phyloP scores from a whole-genome alignment of 805 yeast genomes.

The Komagataella ulmi region DNA sequence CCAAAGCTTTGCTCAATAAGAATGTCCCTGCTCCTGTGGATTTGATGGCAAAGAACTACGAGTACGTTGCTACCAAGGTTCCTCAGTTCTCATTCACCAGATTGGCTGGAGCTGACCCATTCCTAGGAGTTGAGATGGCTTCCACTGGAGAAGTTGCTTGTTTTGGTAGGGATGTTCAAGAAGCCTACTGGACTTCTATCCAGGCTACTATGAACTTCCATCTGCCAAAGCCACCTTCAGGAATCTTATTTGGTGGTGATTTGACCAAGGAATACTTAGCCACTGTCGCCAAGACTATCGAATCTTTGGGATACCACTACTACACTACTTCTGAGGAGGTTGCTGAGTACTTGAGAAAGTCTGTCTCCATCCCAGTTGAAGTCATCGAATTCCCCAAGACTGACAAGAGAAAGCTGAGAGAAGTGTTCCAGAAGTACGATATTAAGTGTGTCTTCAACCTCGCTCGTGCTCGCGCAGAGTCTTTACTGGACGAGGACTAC shows the following conservation, averaged over 20 bases:
- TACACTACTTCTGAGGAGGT: conserved; percentile 68
- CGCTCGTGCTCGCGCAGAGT: conserved; percentile 82
- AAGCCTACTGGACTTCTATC: conserved; percentile 96
- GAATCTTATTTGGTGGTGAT: conserved; percentile 93
- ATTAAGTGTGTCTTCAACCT: conserved; percentile 84
- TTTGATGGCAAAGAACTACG: conserved; percentile 63
- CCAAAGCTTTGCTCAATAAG: conserved; percentile 67
- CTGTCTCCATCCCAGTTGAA: conserved; percentile 34
- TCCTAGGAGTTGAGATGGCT: conserved; percentile 98
- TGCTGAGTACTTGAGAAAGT: conserved; percentile 48
- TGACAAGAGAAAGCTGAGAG: conserved; percentile 88
- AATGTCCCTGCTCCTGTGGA: conserved; percentile 70
- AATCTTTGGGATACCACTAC: conserved; percentile 68
- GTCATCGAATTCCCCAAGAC: conserved; percentile 85
- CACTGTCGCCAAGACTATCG: conserved; percentile 54
- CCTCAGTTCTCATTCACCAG: conserved; percentile 98
- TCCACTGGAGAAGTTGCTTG: conserved; percentile 99
- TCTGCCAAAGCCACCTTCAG: conserved; percentile 82
- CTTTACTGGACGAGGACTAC: conserved; percentile 77
- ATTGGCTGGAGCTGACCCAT: conserved; percentile 98
- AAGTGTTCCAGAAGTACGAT: conserved; percentile 78
- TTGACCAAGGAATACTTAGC: conserved; percentile 58
- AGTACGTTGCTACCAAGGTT: conserved; percentile 90
- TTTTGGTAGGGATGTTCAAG: conserved; percentile 73
- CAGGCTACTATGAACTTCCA: conserved; percentile 97